A percentile compares a stretch with the other conserved stretches of the same genome.
These are phyloP conservation scores for Calonectria naviculata DNA, from an alignment of 2,329 filamentous ascomycete species.

Conservation along the genomic window DNA sequence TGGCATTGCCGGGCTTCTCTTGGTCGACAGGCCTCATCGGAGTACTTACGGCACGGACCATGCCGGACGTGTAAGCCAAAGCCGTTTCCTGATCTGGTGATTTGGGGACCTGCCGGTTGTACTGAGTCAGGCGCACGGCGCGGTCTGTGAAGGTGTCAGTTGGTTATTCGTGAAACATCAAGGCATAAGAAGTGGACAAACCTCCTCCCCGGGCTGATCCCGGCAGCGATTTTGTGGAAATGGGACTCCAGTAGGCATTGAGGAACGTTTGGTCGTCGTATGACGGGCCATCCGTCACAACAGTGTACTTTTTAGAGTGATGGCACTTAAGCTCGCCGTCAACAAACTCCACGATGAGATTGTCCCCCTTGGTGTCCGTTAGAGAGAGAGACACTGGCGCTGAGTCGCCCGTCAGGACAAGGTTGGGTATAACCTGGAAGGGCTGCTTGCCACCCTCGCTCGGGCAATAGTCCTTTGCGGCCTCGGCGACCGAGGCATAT, in stretches of 20 bases:
- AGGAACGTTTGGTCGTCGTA: constrained; percentile 22
- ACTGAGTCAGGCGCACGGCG: constrained; percentile 26
- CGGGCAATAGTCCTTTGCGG: constrained; percentile 7
- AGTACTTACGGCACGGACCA: constrained; percentile 31
- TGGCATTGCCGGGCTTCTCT: background rate
- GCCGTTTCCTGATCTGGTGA: constrained; percentile 18
- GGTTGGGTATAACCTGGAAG: constrained; percentile 23
- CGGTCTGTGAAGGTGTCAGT: constrained; percentile 16
- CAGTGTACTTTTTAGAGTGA: constrained; percentile 20
- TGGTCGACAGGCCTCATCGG: constrained; percentile 13
- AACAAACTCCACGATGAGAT: constrained; percentile 28
- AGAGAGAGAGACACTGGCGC: constrained; percentile 20
- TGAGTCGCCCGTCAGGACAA: background rate
- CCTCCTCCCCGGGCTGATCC: constrained; percentile 18
- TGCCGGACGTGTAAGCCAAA: constrained; percentile 23
- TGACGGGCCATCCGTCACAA: constrained; percentile 28
- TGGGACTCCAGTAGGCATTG: constrained; percentile 8
- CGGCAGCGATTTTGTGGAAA: constrained; percentile 15
- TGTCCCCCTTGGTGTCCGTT: constrained; percentile 24
- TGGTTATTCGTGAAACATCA: background rate
- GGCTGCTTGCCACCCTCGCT: constrained; percentile 7
- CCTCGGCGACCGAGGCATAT: constrained; percentile 18
- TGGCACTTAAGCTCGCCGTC: constrained; percentile 26
- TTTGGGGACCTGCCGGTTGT: constrained; percentile 20
- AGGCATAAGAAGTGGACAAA: background rate